Base-by-base conservation (phyloP, 306 rosid species). In the Castanopsis chinensis region DNA sequence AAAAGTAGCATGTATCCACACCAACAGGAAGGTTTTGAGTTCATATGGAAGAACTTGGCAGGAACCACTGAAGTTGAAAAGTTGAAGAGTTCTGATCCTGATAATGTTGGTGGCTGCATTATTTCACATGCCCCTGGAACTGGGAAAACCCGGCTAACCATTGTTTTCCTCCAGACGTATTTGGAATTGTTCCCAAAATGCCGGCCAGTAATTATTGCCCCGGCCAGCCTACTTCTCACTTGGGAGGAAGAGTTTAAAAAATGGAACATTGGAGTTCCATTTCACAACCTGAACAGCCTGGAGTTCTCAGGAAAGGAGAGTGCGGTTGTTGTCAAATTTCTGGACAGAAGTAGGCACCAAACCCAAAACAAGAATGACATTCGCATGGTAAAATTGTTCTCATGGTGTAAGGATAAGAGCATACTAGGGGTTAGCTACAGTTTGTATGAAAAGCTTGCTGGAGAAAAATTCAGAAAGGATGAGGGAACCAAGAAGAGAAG, bases 111-210 rank as follows among this genome's bases (percentile, higher is more conserved):
- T 19, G 89, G 89, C 0, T 86, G 89, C 69, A 86, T 86, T 53
- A 79, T 86, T 15, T 82, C 82, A 6, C 89, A 86, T 76, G 86
- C 86, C 35, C 89, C 89, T 5, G 89, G 89, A 32, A 86, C 89
- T 0, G 89, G 86, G 1, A 86, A 86, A 74, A 86, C 89, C 0
- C 25, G 77, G 19, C 18, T 86, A 43, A 79, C 89, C 4, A 79
- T 82, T 9, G 72, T 79, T 25, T 86, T 86, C 56, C 89, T 86
- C 27, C 70, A 52, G 33, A 35, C 89, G 21, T 86, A 79, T 54
- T 41, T 86, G 82, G 21, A 73, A 33, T 7, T 79, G 23, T 86
- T 79, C 45, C 86, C 86, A 0, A 41, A 76, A 32, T 79, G 86
- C 73, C 55, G n/a, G 0, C 84, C 89, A 0, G 70, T 86, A 23